Evolutionary conservation across 2,329 filamentous ascomycete genomes (phyloP).

Genomic region (Cercospora nicotianae): DNA sequence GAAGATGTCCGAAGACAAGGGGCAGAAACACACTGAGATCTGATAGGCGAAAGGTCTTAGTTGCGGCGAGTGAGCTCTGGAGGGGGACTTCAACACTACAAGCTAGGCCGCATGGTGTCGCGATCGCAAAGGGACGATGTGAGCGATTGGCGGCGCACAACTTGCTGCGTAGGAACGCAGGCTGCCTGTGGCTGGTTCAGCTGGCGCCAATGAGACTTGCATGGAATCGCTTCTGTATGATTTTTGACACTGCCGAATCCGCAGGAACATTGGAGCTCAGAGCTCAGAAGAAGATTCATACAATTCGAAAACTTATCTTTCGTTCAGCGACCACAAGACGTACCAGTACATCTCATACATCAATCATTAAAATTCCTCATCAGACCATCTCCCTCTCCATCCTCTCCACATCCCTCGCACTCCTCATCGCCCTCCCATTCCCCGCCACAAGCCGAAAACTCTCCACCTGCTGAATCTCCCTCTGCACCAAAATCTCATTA

Average conservation of each 20-base stretch:
- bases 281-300: background rate
- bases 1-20: background rate
- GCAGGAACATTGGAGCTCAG: no score
- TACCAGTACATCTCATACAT: background rate
- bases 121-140: background rate
- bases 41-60: background rate
- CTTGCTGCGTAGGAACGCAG: background rate
- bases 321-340: background rate
- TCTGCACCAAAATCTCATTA: slow-evolving; percentile 17
- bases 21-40: background rate
- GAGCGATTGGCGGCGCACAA: background rate
- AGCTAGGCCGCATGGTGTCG: background rate
- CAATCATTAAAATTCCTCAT: background rate
- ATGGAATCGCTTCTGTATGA: no score
- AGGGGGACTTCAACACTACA: background rate
- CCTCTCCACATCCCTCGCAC: slow-evolving; percentile 10
- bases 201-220: background rate
- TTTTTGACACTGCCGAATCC: no score
- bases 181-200: background rate
- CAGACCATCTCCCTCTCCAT: slow-evolving; percentile 20
- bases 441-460: slow-evolving; percentile 4
- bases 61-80: background rate
- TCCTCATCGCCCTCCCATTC: slow-evolving; percentile 3
- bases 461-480: slow-evolving; percentile 19
- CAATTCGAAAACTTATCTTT: background rate